Evolutionary conservation across 2,329 filamentous ascomycete species (phyloP).

Genomic region (Fusarium begoniae): DNA sequence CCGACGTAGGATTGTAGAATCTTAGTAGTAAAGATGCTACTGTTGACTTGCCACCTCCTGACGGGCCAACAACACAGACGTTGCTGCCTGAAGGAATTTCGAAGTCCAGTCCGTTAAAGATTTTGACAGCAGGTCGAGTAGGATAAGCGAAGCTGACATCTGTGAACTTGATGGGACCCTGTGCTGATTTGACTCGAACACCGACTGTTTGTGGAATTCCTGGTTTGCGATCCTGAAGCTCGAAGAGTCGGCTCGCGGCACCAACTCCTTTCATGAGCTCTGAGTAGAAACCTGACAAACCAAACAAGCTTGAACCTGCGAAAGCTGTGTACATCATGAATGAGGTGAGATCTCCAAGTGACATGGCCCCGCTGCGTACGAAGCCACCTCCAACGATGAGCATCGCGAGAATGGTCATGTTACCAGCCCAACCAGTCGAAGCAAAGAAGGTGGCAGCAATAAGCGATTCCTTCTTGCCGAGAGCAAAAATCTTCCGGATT

Average conservation of each 20-base stretch:
- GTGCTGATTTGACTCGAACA: conserved; percentile 79
- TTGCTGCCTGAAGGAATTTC: conserved; percentile 93
- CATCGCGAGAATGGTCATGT: conserved; percentile 93
- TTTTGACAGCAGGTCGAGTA: conserved; percentile 87
- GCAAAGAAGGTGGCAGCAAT: conserved; percentile 91
- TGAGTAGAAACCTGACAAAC: conserved; percentile 94
- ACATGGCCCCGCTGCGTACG: conserved; percentile 86
- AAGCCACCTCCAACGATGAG: conserved; percentile 91
- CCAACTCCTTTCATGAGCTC: conserved; percentile 99
- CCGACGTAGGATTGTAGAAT: conserved; percentile 86
- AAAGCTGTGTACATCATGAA: conserved; percentile 99
- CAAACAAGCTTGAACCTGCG: conserved; percentile 86
- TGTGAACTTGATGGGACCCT: conserved; percentile 87
- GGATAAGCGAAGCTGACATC: conserved; percentile 92
- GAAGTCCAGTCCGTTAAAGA: conserved; percentile 90
- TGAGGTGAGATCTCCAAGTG: conserved; percentile 89
- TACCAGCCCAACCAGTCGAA: conserved; percentile 89
- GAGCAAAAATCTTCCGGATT: conserved; percentile 87
- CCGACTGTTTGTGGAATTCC: conserved; percentile 90
- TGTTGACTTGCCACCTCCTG: conserved; percentile 94
- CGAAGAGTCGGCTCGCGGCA: conserved; percentile 94
- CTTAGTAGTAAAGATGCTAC: conserved; percentile 90
- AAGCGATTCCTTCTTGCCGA: conserved; percentile 87
- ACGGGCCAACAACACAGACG: conserved; percentile 95
- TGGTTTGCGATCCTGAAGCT: conserved; percentile 89